phyloP scores from a whole-genome alignment of 208 protist species.

The Histomonas meleagridis region DNA sequence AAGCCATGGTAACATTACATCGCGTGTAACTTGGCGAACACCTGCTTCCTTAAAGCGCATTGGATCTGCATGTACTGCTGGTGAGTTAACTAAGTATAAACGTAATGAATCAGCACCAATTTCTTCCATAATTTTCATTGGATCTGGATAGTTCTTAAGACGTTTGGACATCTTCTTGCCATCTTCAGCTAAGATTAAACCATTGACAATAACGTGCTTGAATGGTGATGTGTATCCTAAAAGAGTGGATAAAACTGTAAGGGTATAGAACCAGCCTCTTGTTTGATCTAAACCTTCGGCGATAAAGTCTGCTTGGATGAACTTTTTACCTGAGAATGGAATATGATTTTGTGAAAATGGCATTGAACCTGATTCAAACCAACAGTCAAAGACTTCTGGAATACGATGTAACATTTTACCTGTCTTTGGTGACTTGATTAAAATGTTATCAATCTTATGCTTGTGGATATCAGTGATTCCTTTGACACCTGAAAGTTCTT shows the following conservation, averaged over 20 bases:
- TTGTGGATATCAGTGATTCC: slow-evolving; percentile 83
- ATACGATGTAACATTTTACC: slow-evolving; percentile 52
- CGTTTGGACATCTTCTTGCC: slow-evolving; percentile 99
- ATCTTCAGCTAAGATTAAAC: slow-evolving; percentile 83
- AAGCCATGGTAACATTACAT: slow-evolving; percentile 93
- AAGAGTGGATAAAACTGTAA: slow-evolving; percentile 90
- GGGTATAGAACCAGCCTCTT: slow-evolving; percentile 99
- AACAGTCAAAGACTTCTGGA: slow-evolving; percentile 97
- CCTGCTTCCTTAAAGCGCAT: slow-evolving; percentile 61
- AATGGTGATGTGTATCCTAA: slow-evolving; percentile 90
- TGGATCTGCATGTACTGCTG: slow-evolving; percentile 87
- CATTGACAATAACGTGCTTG: slow-evolving; percentile 97
- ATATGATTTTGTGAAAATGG: slow-evolving; percentile 94
- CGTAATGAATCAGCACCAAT: slow-evolving; percentile 64
- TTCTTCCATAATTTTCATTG: slow-evolving; percentile 73
- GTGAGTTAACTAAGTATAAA: slow-evolving; percentile 98
- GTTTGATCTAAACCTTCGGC: slow-evolving; percentile 64
- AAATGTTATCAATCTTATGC: slow-evolving; percentile 86
- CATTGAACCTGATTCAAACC: slow-evolving; percentile 98
- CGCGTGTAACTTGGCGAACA: slow-evolving; percentile 83
- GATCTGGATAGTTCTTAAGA: slow-evolving; percentile 97
- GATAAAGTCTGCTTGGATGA: slow-evolving; percentile 97
- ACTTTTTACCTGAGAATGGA: slow-evolving; percentile 90
- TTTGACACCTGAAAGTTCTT: slow-evolving; percentile 56
- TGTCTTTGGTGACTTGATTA: slow-evolving; percentile 80